A percentile compares a stretch with the other conserved stretches of the same genome.
Conservation (phyloP, 495 filamentous ascomycete species). For the Lasiosphaeris hirsuta region DNA sequence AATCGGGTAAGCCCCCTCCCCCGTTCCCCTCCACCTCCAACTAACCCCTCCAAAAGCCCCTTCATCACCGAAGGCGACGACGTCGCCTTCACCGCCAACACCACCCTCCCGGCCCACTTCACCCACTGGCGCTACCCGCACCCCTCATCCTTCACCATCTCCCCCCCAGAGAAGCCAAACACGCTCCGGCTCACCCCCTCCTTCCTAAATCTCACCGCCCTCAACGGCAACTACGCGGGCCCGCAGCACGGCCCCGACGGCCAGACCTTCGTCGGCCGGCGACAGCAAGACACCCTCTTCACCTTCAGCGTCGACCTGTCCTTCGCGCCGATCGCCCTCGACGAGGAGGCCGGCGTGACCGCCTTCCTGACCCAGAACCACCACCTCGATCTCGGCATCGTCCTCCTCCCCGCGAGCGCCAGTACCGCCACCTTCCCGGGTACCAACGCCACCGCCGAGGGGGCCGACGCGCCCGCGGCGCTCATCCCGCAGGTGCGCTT, state of each 20-base stretch:
- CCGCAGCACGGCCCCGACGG: constrained; percentile 24
- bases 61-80: constrained; percentile 37
- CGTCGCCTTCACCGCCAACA: constrained; percentile 38
- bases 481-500: constrained; percentile 36
- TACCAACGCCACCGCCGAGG: constrained; percentile 1
- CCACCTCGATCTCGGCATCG: constrained; percentile 50
- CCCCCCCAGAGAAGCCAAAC: constrained; percentile 32
- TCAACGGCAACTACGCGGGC: constrained; percentile 45
- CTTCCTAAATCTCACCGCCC: constrained; percentile 44
- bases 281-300: constrained; percentile 51
- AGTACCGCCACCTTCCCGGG: constrained; percentile 17
- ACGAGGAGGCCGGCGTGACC: constrained; percentile 43
- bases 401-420: constrained; percentile 30
- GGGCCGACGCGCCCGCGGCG: constrained; percentile 2
- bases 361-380: constrained; percentile 53
- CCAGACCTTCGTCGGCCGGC: constrained; percentile 46
- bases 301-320: constrained; percentile 41
- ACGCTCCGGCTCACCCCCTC: constrained; percentile 43
- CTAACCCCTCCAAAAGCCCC: constrained; percentile 22
- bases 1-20: constrained; percentile 25
- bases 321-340: constrained; percentile 33
- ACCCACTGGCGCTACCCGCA: constrained; percentile 48
- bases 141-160: constrained; percentile 38
- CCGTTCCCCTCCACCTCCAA: background rate
- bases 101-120: constrained; percentile 43